phyloP scores from a whole-genome alignment of 345 rosid species.

The Eucalyptus shirleyi region DNA sequence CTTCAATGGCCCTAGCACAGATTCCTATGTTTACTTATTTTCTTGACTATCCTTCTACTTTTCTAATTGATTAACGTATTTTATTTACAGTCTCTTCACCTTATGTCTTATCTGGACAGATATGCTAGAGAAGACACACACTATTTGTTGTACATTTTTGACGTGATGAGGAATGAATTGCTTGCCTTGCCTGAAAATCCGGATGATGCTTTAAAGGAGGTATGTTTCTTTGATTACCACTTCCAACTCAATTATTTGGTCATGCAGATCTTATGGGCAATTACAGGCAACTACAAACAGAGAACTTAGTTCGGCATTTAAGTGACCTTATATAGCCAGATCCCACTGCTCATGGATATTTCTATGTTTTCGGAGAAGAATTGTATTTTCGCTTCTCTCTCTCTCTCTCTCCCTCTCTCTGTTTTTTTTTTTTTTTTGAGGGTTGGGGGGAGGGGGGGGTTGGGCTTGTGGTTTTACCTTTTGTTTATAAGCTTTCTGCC shows the following conservation, averaged over 20 bases:
- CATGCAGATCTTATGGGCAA: not conserved
- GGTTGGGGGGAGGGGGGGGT: no score
- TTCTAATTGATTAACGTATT: not conserved
- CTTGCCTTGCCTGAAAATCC: conserved; percentile 20
- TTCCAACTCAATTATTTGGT: not conserved
- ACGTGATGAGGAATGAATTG: conserved; percentile 50
- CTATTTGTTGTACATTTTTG: conserved; percentile 74
- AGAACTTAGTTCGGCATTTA: not conserved
- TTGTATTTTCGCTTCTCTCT: not conserved
- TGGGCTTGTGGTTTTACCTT: not conserved
- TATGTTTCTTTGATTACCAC: conserved; percentile 2
- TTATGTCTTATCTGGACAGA: conserved; percentile 25
- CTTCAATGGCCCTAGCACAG: not conserved
- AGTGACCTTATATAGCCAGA: not conserved
- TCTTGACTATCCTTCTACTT: not conserved
- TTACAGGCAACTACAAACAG: not conserved
- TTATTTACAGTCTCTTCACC: not conserved
- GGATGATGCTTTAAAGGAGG: conserved; percentile 64
- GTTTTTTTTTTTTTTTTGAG: no score
- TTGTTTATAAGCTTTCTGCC: not conserved
- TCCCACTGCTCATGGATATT: not conserved
- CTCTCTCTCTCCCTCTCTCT: no score
- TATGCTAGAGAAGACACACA: conserved; percentile 98
- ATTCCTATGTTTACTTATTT: not conserved
- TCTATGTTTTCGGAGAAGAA: not conserved